A percentile compares a stretch with the other conserved stretches of the same genome.
Evolutionary conservation across 2,329 filamentous ascomycete species (phyloP).

Genomic region (Diaporthe eres): DNA sequence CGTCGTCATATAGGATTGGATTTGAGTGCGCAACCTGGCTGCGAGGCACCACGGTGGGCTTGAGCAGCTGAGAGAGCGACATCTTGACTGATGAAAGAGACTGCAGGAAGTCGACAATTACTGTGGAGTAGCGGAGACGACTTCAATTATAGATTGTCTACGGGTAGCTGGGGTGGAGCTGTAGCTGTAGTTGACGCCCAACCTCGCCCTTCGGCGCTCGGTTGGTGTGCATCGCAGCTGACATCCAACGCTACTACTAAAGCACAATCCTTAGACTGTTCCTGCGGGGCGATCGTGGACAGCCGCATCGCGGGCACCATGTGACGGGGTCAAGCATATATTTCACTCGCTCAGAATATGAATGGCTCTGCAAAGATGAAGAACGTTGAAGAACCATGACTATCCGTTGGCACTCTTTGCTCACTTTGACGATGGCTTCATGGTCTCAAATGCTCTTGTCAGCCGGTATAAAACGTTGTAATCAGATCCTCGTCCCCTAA

Average conservation of each 20-base stretch:
- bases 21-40: background rate
- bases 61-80: constrained; percentile 1
- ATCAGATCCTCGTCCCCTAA: too few relatives aligned
- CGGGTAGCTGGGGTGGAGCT: background rate
- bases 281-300: background rate
- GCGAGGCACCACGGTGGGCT: constrained; percentile 12
- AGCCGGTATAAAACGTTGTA: background rate
- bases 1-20: constrained; percentile 14
- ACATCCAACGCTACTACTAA: background rate
- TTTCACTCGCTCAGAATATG: background rate
- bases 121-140: background rate
- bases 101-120: too few relatives aligned
- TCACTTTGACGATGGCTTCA: background rate
- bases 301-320: background rate
- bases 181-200: background rate
- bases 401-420: background rate
- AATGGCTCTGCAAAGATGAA: background rate
- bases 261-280: background rate
- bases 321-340: background rate
- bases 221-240: constrained; percentile 12
- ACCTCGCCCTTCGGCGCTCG: background rate
- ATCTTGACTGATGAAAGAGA: background rate
- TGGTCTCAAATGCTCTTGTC: background rate
- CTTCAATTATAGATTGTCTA: background rate
- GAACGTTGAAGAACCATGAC: background rate